phyloP scores from a whole-genome alignment of 2,329 filamentous ascomycete species.

The Falciphora oryzae region DNA sequence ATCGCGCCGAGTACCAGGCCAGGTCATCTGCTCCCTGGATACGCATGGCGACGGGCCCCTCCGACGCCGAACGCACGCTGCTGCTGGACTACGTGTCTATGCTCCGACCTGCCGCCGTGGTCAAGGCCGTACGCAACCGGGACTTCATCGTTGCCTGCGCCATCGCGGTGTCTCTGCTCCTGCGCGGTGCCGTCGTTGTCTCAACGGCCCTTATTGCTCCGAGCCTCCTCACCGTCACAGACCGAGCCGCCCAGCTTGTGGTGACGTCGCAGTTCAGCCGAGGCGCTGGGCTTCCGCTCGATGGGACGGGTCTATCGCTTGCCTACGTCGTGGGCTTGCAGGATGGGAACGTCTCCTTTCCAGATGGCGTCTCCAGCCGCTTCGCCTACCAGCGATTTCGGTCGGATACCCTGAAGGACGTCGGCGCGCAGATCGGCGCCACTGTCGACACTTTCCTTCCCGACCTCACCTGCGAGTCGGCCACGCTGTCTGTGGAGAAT shows the following conservation, averaged over 20 bases:
- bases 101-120: conserved; percentile 22
- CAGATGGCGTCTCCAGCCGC: conserved; percentile 26
- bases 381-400: conserved; percentile 31
- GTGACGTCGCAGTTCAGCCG: conserved; percentile 25
- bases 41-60: conserved; percentile 25
- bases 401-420: conserved; percentile 11
- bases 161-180: conserved; percentile 22
- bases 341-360: conserved; percentile 19
- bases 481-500: conserved; percentile 20
- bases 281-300: conserved; percentile 19
- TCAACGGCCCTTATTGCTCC: conserved; percentile 32
- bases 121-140: conserved; percentile 24
- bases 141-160: conserved; percentile 29
- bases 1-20: conserved; percentile 33
- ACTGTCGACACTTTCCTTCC: conserved; percentile 30
- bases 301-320: conserved; percentile 24
- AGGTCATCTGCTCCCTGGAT: conserved; percentile 32
- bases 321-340: conserved; percentile 29
- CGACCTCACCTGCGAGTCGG: conserved; percentile 26
- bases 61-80: conserved; percentile 25
- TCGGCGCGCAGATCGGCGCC: conserved; percentile 23
- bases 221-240: conserved; percentile 21
- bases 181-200: conserved; percentile 29
- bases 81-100: conserved; percentile 30
- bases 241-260: conserved; percentile 20